Evolutionary conservation across 345 rosid species (phyloP), one percentile per base, ranked within the genome.

Genomic region (Dovyalis caffra): DNA sequence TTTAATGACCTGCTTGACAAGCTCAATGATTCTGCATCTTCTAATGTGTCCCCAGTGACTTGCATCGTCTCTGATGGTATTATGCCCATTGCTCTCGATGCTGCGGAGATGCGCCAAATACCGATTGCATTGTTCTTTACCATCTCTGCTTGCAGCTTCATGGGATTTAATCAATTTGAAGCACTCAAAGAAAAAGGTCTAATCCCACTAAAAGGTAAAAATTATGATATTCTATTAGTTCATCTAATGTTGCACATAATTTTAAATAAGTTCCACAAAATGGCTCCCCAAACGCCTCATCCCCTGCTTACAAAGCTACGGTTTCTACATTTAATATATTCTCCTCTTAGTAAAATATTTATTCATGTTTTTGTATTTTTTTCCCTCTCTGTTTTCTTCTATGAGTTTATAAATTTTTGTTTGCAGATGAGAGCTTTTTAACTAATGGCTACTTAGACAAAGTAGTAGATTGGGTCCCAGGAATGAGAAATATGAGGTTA

Each of bases 41-140:
- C 74, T 8, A 14, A 43, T 43, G 20, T 9, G 21, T 43, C 60
- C 0, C 66, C 56, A 0, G 69, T 64, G 12, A 31, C 69, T 23
- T 73, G 69, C 21, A 73, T 73, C 21, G 43, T 73, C 9, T 45
- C 69, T 23, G 69, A 47, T 31, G 68, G 76, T 21, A 11, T 47
- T 3, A 45, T 63, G 47, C 56, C 25, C 38, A 15, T 73, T n/a
- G 32, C 76, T 23, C 21, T 63, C 32, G n/a, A 49, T 0, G 69
- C 28, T 10, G 69, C 69, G 12, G 18, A 12, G 23, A 43, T 31
- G 37, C 21, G 20, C 8, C 62, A 32, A 3, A 34, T 73, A 31
- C 69, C 34, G 31, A 53, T 31, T 3, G 26, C 35, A 0, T 1
- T 47, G 7, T 63, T 63, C 20, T 73, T 47, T 1, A 29, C 69